Evolutionary conservation across 305 asterid species (phyloP), one percentile per base, ranked within the genome.

Genomic region (Petunia hybrid): DNA sequence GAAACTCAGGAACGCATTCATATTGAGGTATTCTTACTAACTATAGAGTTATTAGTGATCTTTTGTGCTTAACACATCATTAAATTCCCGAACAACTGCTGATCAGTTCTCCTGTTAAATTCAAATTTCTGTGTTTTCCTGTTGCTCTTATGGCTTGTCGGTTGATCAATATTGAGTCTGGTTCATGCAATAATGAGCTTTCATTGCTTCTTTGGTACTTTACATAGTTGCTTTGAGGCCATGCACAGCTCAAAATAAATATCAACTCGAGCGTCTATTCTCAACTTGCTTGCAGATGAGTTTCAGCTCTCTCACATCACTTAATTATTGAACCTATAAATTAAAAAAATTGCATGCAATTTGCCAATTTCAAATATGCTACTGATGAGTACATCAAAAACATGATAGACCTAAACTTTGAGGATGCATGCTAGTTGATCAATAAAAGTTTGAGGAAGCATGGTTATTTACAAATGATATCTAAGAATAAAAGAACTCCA

Each of bases 1-100:
- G 16, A 92, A 90, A 82, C 94, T 91, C 65, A 88, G 69, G 86
- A 77, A 77, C 67, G 87, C 91, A 14, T 91, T 89, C 78, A 16
- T 82, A 16, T 84, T 92, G 76, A 87, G 94, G 95, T 91, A 89
- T 38, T 57, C 48, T 83, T 77, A 42, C 31, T 39, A 35, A 6
- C 22, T 22, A 46, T 78, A 36, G 35, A 76, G 62, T 60, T 35
- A 35, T 10, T 71, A 31, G 43, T 71, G 60, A 48, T 71, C 78
- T 13, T 71, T 48, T 12, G 13, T 43, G 69, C 57, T 22, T 22
- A 56, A 61, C 3, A 35, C 45, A 1, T 6, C 31, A 12, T 46
- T 46, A 31, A 71, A 31, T 31, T 2, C 43, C 61, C 43, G 8
- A 71, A 10, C 8, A 73, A 36, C 78, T 13, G 36, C 14, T 51